Evolutionary conservation across 495 filamentous ascomycete genomes (phyloP).

Genomic region (Penicillium macrosclerotiorum): DNA sequence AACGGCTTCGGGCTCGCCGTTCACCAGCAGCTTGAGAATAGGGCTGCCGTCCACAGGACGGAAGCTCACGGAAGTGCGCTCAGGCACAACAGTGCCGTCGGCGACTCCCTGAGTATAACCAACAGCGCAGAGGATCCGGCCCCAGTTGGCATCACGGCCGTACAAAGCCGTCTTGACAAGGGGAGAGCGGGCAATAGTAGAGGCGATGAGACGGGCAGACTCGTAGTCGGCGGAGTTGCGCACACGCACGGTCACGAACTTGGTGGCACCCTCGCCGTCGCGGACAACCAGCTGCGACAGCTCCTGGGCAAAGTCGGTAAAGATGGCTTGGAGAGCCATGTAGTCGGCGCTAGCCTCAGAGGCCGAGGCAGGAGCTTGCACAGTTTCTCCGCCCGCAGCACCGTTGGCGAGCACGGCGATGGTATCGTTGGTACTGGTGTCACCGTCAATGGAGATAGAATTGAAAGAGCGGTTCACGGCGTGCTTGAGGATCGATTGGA

Average conservation of each 20-base stretch:
- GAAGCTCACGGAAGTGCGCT: conserved; percentile 89
- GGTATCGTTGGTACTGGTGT: conserved; percentile 97
- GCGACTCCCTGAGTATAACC: conserved; percentile 76
- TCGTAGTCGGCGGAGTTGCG: conserved; percentile 64
- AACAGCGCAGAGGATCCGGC: conserved; percentile 91
- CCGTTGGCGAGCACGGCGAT: conserved; percentile 93
- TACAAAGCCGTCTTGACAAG: conserved; percentile 97
- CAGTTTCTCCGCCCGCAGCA: conserved; percentile 68
- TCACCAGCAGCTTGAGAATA: conserved; percentile 79
- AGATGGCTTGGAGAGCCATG: conserved; percentile 59
- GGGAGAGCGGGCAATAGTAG: conserved; percentile 87
- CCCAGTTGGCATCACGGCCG: conserved; percentile 97
- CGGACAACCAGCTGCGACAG: conserved; percentile 91
- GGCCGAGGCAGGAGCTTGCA: conserved; percentile 43
- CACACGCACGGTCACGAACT: conserved; percentile 94
- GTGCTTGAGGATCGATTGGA: conserved; percentile 67
- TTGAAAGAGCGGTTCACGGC: conserved; percentile 90
- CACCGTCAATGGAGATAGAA: conserved; percentile 93
- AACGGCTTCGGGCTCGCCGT: conserved; percentile 90
- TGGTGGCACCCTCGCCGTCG: conserved; percentile 96
- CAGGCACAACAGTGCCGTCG: conserved; percentile 66
- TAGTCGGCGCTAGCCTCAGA: conserved; percentile 60
- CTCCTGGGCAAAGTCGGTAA: conserved; percentile 76
- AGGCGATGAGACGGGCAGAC: conserved; percentile 69
- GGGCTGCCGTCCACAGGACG: conserved; percentile 79